A percentile compares a stretch with the other conserved stretches of the same genome.
Conservation (phyloP, 1,139 yeast genomes). For the Nematodospora anomalae region DNA sequence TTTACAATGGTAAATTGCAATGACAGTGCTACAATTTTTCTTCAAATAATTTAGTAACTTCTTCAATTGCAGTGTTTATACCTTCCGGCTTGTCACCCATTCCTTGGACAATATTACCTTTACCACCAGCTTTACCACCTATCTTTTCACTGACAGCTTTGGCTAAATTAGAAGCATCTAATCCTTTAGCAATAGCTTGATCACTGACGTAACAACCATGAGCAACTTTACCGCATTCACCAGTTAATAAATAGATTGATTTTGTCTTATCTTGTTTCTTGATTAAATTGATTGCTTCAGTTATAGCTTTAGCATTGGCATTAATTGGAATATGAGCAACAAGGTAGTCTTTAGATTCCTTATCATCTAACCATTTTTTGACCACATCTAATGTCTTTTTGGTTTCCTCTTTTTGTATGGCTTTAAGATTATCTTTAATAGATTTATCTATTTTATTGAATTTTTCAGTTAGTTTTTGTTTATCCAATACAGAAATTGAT, state of each 20-base stretch:
- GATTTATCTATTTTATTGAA: constrained; percentile 81
- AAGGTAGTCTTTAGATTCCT: constrained; percentile 50
- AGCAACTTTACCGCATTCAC: constrained; percentile 77
- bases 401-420: constrained; percentile 83
- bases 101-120: constrained; percentile 95
- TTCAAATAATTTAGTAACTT: constrained; percentile 57
- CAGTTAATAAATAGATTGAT: constrained; percentile 81
- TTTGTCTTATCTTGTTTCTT: constrained; percentile 77
- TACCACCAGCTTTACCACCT: constrained; percentile 99
- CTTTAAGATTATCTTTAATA: constrained; percentile 83
- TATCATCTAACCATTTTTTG: constrained; percentile 57
- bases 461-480: constrained; percentile 70
- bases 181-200: constrained; percentile 66
- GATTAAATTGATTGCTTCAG: constrained; percentile 85
- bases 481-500: constrained; percentile 77
- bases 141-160: constrained; percentile 65
- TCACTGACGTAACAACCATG: constrained; percentile 91
- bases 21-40: constrained; percentile 47
- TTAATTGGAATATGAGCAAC: constrained; percentile 69
- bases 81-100: constrained; percentile 83
- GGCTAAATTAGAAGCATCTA: constrained; percentile 77
- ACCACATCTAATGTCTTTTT: constrained; percentile 83
- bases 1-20: not conserved
- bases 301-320: constrained; percentile 90
- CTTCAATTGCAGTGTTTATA: constrained; percentile 69